A percentile compares a stretch with the other conserved stretches of the same genome.
Conservation (phyloP, 2,329 filamentous ascomycete genomes). For the Claviceps pazoutovae region DNA sequence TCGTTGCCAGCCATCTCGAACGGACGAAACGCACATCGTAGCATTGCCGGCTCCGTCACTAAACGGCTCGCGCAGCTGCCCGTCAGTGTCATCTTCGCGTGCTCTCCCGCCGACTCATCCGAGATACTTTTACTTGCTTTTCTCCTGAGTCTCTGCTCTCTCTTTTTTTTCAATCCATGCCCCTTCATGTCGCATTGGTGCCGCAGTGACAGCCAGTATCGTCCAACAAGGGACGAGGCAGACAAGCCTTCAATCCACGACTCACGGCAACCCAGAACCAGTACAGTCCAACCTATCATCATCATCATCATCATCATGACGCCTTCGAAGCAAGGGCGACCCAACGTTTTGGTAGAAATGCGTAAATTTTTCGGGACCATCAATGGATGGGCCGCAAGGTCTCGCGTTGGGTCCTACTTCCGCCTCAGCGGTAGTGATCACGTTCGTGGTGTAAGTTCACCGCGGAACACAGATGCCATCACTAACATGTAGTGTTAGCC, state of each 20-base stretch:
- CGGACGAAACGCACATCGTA: no score
- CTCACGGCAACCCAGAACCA: not conserved
- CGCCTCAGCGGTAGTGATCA: conserved; percentile 3
- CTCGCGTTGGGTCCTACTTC: conserved; percentile 4
- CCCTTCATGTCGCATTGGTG: not conserved
- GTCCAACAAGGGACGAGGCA: not conserved
- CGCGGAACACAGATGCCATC: not conserved
- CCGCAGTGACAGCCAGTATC: not conserved
- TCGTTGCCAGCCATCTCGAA: not conserved
- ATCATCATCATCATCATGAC: not conserved
- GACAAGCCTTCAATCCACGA: not conserved
- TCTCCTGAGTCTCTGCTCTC: not conserved
- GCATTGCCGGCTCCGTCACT: not conserved
- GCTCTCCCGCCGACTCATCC: not conserved
- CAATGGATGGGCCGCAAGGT: conserved; percentile 2
- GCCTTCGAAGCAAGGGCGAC: conserved; percentile 2
- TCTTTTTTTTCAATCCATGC: not conserved
- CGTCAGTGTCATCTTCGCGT: not conserved
- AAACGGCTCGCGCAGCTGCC: not conserved
- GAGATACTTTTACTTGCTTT: not conserved
- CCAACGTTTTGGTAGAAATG: conserved; percentile 17
- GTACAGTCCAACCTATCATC: no score
- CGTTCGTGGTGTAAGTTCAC: not conserved
- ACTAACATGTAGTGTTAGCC: conserved; percentile 30
- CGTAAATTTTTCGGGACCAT: conserved; percentile 41